Base-by-base conservation (phyloP, 2,329 filamentous ascomycete genomes). In the Orbilia quercus region DNA sequence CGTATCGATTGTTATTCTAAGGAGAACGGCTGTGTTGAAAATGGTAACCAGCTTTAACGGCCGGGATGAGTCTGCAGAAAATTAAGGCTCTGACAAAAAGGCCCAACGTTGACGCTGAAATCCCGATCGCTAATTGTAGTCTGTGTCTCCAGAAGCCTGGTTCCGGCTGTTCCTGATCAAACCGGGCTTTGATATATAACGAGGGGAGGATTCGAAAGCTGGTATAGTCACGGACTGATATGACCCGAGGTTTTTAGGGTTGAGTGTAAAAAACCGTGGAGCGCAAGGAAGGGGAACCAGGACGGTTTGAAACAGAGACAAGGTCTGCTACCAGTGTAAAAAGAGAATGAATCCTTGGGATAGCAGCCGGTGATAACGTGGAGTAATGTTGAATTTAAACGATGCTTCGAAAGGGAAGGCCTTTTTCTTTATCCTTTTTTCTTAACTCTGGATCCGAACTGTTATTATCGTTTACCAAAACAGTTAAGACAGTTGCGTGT, bases 201-300 rank as follows among this genome's bases (percentile, higher is more conserved):
- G 34, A 40, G 64, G 60, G n/a, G n/a, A n/a, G n/a, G 47, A 55
- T 69, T 53, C 64, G 38, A 51, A 47, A 55, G 48, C 40, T 62
- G 48, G 65, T 59, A 65, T 65, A 72, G 59, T 53, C 59, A 59
- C 67, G 58, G 67, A 65, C 67, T 72, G 67, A 72, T 59, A 65
- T 23, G 53, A 64, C 47, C 59, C 67, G 67, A 72, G 59, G 58
- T 71, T 38, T 72, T 38, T 40, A 63, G 36, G 51, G 66, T 59
- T 28, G 44, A 51, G 34, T 50, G 28, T 28, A 9, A 9, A 31
- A 51, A 51, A 71, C 36, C 58, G 66, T 72, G 67, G 67, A 72
- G 67, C 67, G 57, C 54, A 62, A 36, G 67, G 53, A 72, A 72
- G 38, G 59, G 42, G 59, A 45, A 58, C 55, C 48, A 67, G 48